Conservation (phyloP, 2,329 filamentous ascomycete genomes). For the Cladosporium colombiae region DNA sequence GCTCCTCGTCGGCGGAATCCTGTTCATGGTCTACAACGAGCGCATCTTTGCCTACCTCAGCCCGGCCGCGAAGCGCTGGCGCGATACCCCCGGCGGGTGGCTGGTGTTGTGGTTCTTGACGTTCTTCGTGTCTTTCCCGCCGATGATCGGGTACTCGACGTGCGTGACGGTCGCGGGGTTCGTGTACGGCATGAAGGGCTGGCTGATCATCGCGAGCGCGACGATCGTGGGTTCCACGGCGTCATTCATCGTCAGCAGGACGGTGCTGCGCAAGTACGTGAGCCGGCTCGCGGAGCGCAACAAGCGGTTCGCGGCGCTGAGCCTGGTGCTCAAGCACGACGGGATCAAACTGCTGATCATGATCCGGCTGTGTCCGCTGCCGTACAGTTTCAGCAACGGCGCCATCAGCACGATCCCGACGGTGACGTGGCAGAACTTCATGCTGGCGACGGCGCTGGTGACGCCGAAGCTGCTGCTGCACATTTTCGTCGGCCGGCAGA, state of each 20-base stretch:
- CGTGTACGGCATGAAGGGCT: slow-evolving; percentile 74
- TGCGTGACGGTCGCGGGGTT: slow-evolving; percentile 70
- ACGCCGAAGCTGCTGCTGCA: slow-evolving; percentile 87
- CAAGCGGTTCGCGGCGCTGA: slow-evolving; percentile 82
- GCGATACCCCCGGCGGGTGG: slow-evolving; percentile 69
- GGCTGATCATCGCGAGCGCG: slow-evolving; percentile 78
- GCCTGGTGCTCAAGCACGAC: slow-evolving; percentile 85
- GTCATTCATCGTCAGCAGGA: slow-evolving; percentile 79
- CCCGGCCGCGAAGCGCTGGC: slow-evolving; percentile 75
- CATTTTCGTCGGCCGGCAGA: slow-evolving; percentile 83
- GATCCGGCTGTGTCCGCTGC: slow-evolving; percentile 88
- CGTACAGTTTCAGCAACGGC: slow-evolving; percentile 90
- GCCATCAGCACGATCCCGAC: slow-evolving; percentile 93
- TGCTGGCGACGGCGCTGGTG: slow-evolving; percentile 77
- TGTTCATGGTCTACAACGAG: slow-evolving; percentile 77
- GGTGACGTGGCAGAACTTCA: slow-evolving; percentile 74
- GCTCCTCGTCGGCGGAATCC: slow-evolving; percentile 58
- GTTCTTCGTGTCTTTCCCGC: slow-evolving; percentile 79
- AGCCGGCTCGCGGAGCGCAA: slow-evolving; percentile 78
- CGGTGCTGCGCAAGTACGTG: slow-evolving; percentile 76
- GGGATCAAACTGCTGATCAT: slow-evolving; percentile 86
- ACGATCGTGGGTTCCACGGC: slow-evolving; percentile 76
- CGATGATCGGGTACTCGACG: slow-evolving; percentile 82
- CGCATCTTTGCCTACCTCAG: slow-evolving; percentile 74
- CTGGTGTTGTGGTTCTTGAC: slow-evolving; percentile 73